These are phyloP conservation scores for Xylariaceae sp. DNA, from an alignment of 2,329 filamentous ascomycete genomes.

Conservation along the genomic window DNA sequence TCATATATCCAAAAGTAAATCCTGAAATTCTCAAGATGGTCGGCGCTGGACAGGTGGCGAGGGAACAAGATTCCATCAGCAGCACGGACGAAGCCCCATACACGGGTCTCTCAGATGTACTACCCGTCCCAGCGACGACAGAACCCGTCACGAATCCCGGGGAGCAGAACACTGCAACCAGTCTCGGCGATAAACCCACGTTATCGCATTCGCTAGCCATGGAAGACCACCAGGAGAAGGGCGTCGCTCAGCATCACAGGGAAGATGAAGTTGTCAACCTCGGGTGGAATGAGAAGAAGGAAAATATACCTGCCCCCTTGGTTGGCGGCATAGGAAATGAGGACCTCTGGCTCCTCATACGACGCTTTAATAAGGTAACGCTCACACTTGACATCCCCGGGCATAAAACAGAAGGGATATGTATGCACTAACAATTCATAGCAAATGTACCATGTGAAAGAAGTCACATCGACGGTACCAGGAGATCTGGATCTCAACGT, in stretches of 20 bases:
- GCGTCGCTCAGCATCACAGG: constrained; percentile 39
- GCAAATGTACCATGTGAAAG: constrained; percentile 63
- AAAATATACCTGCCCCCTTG: constrained; percentile 52
- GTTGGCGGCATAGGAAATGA: constrained; percentile 67
- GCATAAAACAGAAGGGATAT: background rate
- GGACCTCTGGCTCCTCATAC: constrained; percentile 64
- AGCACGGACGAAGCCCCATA: constrained; percentile 4
- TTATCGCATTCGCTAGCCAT: constrained; percentile 40
- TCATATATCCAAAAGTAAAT: too few species aligned
- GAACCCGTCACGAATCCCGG: constrained; percentile 28
- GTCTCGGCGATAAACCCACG: constrained; percentile 28
- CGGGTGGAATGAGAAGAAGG: constrained; percentile 61
- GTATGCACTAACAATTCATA: constrained; percentile 21
- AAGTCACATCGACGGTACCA: constrained; percentile 52
- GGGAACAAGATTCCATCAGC: constrained; percentile 7
- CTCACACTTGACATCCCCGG: background rate
- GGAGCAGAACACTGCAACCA: constrained; percentile 20
- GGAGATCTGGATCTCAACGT: constrained; percentile 74
- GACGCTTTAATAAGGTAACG: constrained; percentile 66
- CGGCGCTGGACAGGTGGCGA: too few species aligned
- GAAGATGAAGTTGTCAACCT: constrained; percentile 56
- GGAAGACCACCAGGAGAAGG: constrained; percentile 39
- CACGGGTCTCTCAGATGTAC: constrained; percentile 26
- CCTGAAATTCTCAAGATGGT: too few species aligned
- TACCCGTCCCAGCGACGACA: constrained; percentile 31